phyloP scores from a whole-genome alignment of 441 rosid species.

The Daphne laureola region DNA sequence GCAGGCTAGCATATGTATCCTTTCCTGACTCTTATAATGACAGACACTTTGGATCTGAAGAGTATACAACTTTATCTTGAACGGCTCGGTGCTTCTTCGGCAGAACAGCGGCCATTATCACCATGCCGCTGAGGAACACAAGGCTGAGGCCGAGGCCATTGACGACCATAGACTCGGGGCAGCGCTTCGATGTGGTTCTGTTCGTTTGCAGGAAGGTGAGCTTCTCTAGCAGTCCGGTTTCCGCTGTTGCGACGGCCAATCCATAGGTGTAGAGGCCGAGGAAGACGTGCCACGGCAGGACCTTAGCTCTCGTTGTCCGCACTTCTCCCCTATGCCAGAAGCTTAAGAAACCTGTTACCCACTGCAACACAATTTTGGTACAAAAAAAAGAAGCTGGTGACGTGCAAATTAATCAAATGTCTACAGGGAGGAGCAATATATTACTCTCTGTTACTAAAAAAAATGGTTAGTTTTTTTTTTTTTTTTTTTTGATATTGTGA shows the following conservation, averaged over 20 bases:
- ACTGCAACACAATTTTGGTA: constrained; percentile 32
- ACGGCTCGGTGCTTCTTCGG: constrained; percentile 43
- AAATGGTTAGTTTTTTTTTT: no score
- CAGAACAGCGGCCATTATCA: constrained; percentile 54
- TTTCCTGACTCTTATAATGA: constrained; percentile 16
- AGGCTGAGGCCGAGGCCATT: constrained; percentile 63
- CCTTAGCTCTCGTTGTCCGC: constrained; percentile 38
- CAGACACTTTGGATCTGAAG: constrained; percentile 36
- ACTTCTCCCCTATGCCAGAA: constrained; percentile 84
- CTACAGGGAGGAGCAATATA: neutral
- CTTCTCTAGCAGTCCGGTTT: constrained; percentile 81
- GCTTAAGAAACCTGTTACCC: constrained; percentile 79
- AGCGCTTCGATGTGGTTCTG: constrained; percentile 29
- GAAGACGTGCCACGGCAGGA: constrained; percentile 89
- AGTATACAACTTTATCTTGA: constrained; percentile 32
- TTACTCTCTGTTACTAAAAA: no score
- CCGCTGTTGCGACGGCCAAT: constrained; percentile 82
- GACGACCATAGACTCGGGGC: constrained; percentile 62
- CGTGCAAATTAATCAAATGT: neutral
- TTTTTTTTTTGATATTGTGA: no score
- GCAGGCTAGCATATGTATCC: no score
- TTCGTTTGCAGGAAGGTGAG: constrained; percentile 57
- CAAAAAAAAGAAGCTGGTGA: neutral
- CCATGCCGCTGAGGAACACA: constrained; percentile 59
- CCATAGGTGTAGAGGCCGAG: constrained; percentile 86